phyloP scores from a whole-genome alignment of 202 grass and related monocot species.

The Eragrostis tef region DNA sequence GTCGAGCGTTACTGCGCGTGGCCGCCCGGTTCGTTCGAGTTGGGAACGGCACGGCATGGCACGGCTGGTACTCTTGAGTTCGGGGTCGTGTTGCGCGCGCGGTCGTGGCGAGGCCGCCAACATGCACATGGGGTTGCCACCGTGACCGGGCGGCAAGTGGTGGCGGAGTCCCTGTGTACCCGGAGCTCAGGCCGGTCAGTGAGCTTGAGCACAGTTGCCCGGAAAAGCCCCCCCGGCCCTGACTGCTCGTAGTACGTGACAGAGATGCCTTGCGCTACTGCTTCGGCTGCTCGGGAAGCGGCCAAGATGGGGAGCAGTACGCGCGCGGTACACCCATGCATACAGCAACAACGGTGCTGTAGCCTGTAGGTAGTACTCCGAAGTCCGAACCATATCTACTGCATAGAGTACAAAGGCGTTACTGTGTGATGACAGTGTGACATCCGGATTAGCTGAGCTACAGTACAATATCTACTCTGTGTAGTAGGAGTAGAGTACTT shows the following conservation, averaged over 20 bases:
- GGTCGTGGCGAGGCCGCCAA: neutral
- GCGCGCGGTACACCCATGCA: neutral
- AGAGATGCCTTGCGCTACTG: conserved; percentile 27
- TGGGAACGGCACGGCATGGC: neutral
- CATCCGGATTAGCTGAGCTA: too few species aligned
- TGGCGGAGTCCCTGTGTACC: neutral
- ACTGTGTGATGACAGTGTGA: neutral
- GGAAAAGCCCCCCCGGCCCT: neutral
- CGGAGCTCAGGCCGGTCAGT: neutral
- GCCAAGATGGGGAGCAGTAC: neutral
- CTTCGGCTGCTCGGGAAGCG: neutral
- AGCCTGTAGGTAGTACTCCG: neutral
- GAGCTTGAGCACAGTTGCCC: conserved; percentile 10
- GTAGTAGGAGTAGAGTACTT: neutral
- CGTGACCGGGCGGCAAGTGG: neutral
- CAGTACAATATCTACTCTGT: too few species aligned
- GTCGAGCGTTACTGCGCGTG: conserved; percentile 26
- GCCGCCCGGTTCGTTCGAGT: neutral
- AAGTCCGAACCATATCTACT: neutral
- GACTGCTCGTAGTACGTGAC: conserved; percentile 5
- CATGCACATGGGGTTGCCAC: too few species aligned
- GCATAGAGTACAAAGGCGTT: neutral
- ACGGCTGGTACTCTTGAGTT: neutral
- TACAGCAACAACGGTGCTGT: neutral
- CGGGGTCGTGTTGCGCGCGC: neutral